Percentiles rank a stretch among this genome's conserved stretches.
phyloP scores from a whole-genome alignment of 495 filamentous ascomycete species.

The Jackrogersella minutella region DNA sequence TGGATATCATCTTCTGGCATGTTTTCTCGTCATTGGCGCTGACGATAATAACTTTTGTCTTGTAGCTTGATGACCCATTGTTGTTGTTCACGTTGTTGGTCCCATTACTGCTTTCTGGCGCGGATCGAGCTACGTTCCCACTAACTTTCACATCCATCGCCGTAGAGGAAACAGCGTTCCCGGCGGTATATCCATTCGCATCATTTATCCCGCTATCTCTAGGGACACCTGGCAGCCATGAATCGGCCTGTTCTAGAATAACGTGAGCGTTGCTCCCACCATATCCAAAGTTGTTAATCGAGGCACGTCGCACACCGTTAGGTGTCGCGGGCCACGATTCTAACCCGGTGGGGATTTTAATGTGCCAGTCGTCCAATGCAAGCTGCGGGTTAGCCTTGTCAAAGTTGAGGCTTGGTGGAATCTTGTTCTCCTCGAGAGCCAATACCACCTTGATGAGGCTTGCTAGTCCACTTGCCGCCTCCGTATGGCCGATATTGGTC shows the following conservation, averaged over 20 bases:
- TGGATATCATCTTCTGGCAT: slow-evolving; percentile 3
- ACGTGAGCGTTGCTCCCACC: slow-evolving; percentile 59
- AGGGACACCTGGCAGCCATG: background rate
- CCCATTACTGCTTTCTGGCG: too few relatives aligned
- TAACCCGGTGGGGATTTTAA: background rate
- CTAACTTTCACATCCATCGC: too few relatives aligned
- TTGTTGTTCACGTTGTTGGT: background rate
- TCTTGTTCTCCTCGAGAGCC: slow-evolving; percentile 57
- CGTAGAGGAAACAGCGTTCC: too few relatives aligned
- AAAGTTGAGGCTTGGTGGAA: slow-evolving; percentile 52
- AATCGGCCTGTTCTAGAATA: slow-evolving; percentile 44
- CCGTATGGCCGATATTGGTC: slow-evolving; percentile 53
- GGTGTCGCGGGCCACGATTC: background rate
- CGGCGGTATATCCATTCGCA: too few relatives aligned
- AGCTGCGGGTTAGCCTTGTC: slow-evolving; percentile 52
- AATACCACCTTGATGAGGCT: slow-evolving; percentile 58
- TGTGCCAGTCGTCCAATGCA: slow-evolving; percentile 1
- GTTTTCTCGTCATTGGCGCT: slow-evolving; percentile 23
- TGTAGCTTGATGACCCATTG: background rate
- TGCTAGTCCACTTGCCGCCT: slow-evolving; percentile 52
- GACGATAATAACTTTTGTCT: slow-evolving; percentile 11
- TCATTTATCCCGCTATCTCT: background rate
- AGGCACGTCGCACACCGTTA: slow-evolving; percentile 26
- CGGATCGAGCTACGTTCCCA: too few relatives aligned
- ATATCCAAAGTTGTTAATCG: slow-evolving; percentile 59